Evolutionary conservation across 2,329 filamentous ascomycete species (phyloP), one percentile per base, ranked within the genome.

Genomic region (Sporothrix pseudoabietina): DNA sequence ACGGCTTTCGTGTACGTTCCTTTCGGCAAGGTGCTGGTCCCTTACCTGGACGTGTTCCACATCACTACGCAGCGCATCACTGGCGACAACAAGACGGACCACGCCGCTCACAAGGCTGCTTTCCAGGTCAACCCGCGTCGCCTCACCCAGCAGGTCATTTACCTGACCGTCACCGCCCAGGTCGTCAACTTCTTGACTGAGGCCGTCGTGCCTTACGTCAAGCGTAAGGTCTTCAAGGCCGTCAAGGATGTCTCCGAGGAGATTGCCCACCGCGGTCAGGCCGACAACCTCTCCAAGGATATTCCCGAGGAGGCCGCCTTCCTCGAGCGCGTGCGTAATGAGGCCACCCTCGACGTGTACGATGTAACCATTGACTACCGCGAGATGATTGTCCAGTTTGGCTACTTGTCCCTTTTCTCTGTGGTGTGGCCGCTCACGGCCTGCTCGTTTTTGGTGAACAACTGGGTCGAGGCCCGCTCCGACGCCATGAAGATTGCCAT

Each of bases 401-500:
- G 94, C 41, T 98, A 98, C 80, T 86, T 99, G 0, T 91, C 92
- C 0, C 87, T 98, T 10, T 98, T 98, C 81, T 96, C 93, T 0
- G 92, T 96, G 2, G 90, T 97, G 72, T 99, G 96, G 96, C 96
- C 96, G 0, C 85, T 98, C n/a, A 94, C 95, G 0, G 91, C 92
- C 1, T 87, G 94, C 73, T 95, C 92, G 1, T 98, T 98, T 84
- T 84, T 98, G 14, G 84, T 96, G 81, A 98, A 98, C 83, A 97
- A 98, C 83, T 98, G 95, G 94, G 84, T 99, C 73, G 96, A 98
- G 80, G 88, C 98, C 54, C 92, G 96, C 57, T 93, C 93, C 0
- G 96, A 99, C 79, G 94, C 77, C 1, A 88, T 97, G 83, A 99
- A 99, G 82, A 97, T 98, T 78, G 94, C 94, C 72, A 87, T 94